Base-by-base conservation (phyloP, 371 early-diverging fungal genomes). In the Rhizopus microsporus region DNA sequence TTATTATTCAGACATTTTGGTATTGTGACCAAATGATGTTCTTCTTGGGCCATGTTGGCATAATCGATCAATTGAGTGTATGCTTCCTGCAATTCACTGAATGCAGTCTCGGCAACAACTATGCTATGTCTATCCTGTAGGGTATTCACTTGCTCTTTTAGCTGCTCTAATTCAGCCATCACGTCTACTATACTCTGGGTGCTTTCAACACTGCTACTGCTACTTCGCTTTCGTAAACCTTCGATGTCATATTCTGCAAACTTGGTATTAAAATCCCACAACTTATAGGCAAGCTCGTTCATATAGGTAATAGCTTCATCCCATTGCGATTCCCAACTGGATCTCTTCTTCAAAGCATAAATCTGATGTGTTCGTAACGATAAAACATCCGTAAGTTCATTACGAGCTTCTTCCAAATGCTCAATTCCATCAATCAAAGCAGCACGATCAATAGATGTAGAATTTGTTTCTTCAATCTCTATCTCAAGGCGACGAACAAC, bases 401-500 rank as follows among this genome's bases (percentile, higher is more conserved):
- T 29, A 47, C 60, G 61, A 10, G 63, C 46, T 30, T 63, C 57
- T 29, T 72, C 72, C 23, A 79, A 53, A 5, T 44, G 38, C 23
- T 74, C 74, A 15, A 74, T 59, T 12, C 72, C 71, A 34, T 57
- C 51, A 8, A 74, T 59, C 31, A 79, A 51, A 16, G 66, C 62
- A 13, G 43, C 59, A 31, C 69, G 62, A 57, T 79, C 80, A 43
- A 79, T 63, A 0, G 71, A 65, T 0, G 72, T 63, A 3, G 76
- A 71, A 23, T 74, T 70, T 7, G 65, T 62, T 1, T 59, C 62
- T 31, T 76, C 77, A 35, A 79, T 75, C 30, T 74, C 80, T 7
- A 62, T 58, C 42, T 76, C 77, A 4, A 74, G 34, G 3, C 37
- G 54, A 2, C 62, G 65, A 12, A 74, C 71, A 4, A 61, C 45